These are phyloP conservation scores for Setomelanomma holmii DNA, from an alignment of 2,329 filamentous ascomycete species.

Conservation along the genomic window DNA sequence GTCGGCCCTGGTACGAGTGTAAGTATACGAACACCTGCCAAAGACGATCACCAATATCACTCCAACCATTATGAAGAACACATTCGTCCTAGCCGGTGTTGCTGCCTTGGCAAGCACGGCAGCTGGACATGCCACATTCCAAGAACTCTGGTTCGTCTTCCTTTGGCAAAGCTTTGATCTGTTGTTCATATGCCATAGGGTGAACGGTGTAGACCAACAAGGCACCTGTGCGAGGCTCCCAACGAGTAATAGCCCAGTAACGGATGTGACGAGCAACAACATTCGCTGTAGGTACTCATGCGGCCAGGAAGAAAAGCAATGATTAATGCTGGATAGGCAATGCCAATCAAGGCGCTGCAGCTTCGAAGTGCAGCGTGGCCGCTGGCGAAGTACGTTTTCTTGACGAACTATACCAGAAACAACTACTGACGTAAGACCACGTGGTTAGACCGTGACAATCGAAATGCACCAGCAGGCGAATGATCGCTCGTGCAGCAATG, in stretches of 20 bases:
- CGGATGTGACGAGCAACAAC: constrained; percentile 60
- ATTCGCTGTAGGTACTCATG: constrained; percentile 57
- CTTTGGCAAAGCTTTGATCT: neutral
- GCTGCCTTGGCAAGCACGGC: constrained; percentile 18
- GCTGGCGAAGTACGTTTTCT: no score
- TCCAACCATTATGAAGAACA: constrained; percentile 21
- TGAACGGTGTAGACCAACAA: constrained; percentile 39
- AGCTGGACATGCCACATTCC: constrained; percentile 39
- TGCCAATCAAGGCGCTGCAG: constrained; percentile 31
- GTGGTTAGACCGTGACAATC: no score
- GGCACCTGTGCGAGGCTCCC: constrained; percentile 36
- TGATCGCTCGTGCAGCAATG: constrained; percentile 59
- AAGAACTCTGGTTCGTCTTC: constrained; percentile 27
- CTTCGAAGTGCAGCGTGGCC: constrained; percentile 54
- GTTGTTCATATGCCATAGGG: constrained; percentile 13
- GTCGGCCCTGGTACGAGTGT: neutral
- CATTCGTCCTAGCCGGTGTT: constrained; percentile 10
- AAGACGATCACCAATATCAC: no score
- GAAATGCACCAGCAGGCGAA: constrained; percentile 59
- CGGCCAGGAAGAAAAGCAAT: neutral
- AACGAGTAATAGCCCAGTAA: constrained; percentile 47
- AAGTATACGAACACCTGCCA: no score
- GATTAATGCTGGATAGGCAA: constrained; percentile 24
- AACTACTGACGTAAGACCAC: no score
- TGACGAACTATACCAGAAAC: no score